Evolutionary conservation across 257 asterid genomes (phyloP), one percentile per base, ranked within the genome.

Genomic region (Ehretia macrophylla): DNA sequence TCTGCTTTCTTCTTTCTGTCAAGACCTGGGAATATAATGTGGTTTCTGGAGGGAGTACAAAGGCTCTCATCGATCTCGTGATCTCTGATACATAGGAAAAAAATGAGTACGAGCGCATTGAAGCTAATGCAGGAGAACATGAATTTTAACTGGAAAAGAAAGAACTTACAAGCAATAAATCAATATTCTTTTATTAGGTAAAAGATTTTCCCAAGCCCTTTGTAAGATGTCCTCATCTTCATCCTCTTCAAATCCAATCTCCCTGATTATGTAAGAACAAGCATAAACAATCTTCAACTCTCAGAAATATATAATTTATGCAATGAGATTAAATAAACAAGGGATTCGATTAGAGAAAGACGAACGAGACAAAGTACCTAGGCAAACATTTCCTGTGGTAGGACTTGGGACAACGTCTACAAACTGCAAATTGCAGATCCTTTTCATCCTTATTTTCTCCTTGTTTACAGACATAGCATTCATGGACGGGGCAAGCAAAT

Each of bases 401-500:
- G 51, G 94, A 84, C 62, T 75, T 84, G n/a, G 99, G 97, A 62
- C 99, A 93, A 35, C 97, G 95, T 64, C 96, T 90, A 67, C 99
- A 93, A 51, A 89, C 74, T n/a, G 97, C 96, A 82, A 93, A 89
- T 72, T 81, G 95, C 76, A 74, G 62, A 10, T 75, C 78, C 27
- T 12, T 23, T n/a, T 19, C 66, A 18, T 78, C 72, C 70, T 80
- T 83, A 62, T 78, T 81, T 83, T 86, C 99, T 62, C 77, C 60
- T 66, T 77, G 91, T 49, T 82, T 72, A 68, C 99, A 93, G 50
- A 51, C 77, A 47, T 53, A 66, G 64, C 99, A 93, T 58, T 49
- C 79, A 77, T 93, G 99, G 65, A 78, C 75, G 13, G 99, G 96
- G 74, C 97, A 93, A 49, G 82, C 75, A 76, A 93, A 89, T 45